Percentiles rank a stretch among this genome's conserved stretches.
Conservation (phyloP, 1,139 yeast genomes). For the Komagataea norvegica region DNA sequence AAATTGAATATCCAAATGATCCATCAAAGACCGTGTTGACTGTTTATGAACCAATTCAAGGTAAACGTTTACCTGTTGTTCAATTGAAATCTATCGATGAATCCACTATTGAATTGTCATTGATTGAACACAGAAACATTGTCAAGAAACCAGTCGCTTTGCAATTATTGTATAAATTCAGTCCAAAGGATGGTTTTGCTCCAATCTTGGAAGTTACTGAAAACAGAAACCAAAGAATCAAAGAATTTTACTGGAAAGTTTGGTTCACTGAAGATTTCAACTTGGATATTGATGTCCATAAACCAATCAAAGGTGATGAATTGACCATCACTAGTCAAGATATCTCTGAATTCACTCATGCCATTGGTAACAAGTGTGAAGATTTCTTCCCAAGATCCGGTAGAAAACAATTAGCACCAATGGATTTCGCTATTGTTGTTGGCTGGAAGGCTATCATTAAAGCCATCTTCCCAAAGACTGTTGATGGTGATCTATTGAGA, state of each 20-base stretch:
- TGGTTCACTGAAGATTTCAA: slow-evolving; percentile 84
- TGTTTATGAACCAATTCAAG: slow-evolving; percentile 68
- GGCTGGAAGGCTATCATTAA: slow-evolving; percentile 98
- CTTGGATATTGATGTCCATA: slow-evolving; percentile 61
- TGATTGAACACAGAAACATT: slow-evolving; percentile 87
- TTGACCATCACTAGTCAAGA: slow-evolving; percentile 69
- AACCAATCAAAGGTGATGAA: slow-evolving; percentile 59
- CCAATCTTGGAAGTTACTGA: slow-evolving; percentile 89
- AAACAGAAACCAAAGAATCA: slow-evolving; percentile 88
- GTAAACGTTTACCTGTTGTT: slow-evolving; percentile 66
- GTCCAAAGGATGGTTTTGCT: slow-evolving; percentile 86
- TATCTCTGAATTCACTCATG: slow-evolving; percentile 91
- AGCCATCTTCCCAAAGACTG: slow-evolving; percentile 92
- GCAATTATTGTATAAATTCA: slow-evolving; percentile 72
- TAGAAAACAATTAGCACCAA: slow-evolving; percentile 84
- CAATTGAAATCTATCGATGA: slow-evolving; percentile 49
- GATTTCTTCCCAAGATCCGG: slow-evolving; percentile 90
- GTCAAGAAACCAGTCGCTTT: slow-evolving; percentile 70
- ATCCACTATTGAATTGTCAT: slow-evolving; percentile 55
- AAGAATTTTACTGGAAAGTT: slow-evolving; percentile 93
- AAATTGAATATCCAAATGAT: slow-evolving; percentile 48
- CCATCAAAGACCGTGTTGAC: slow-evolving; percentile 55
- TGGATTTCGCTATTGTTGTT: slow-evolving; percentile 97
- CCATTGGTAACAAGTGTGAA: slow-evolving; percentile 95
- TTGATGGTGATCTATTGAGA: slow-evolving; percentile 93